A percentile compares a stretch with the other conserved stretches of the same genome.
Evolutionary conservation across 495 filamentous ascomycete genomes (phyloP).

Genomic region (Achaetomiella virescens): DNA sequence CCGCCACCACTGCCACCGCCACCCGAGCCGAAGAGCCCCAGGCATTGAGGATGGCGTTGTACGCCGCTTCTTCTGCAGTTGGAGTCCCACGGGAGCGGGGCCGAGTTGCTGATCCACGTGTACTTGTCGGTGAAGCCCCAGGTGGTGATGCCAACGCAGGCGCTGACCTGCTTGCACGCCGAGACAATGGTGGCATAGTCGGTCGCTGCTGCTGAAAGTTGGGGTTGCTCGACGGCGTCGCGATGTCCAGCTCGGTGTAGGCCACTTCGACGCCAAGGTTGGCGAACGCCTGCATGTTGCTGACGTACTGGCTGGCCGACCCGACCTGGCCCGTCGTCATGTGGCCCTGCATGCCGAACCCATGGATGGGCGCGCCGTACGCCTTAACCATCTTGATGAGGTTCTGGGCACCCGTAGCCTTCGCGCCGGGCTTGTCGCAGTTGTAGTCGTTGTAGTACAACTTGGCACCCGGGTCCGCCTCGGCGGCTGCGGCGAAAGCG

Average conservation of each 20-base stretch:
- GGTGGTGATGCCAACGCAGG: conserved; percentile 61
- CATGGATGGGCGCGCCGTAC: conserved; percentile 52
- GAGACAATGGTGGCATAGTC: not conserved
- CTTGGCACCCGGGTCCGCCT: conserved; percentile 51
- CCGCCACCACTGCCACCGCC: no score
- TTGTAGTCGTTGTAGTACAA: conserved; percentile 68
- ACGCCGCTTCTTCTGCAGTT: conserved; percentile 54
- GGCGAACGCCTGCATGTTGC: conserved; percentile 41
- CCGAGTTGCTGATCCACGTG: conserved; percentile 53
- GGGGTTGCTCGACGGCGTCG: conserved; percentile 35
- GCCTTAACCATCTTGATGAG: conserved; percentile 50
- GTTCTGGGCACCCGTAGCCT: conserved; percentile 37
- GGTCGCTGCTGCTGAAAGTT: conserved; percentile 48
- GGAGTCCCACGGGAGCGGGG: conserved; percentile 43
- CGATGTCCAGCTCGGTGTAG: conserved; percentile 56
- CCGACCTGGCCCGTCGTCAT: conserved; percentile 50
- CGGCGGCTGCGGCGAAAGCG: conserved; percentile 47
- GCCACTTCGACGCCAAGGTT: conserved; percentile 53
- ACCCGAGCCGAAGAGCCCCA: not conserved
- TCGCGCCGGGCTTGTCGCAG: conserved; percentile 43
- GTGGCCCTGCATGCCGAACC: conserved; percentile 59
- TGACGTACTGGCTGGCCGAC: conserved; percentile 38
- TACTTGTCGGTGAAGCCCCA: conserved; percentile 54
- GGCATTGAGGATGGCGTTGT: conserved; percentile 25
- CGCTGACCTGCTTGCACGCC: conserved; percentile 48